phyloP scores from a whole-genome alignment of 345 rosid genomes.

The Cardamine resedifolia region DNA sequence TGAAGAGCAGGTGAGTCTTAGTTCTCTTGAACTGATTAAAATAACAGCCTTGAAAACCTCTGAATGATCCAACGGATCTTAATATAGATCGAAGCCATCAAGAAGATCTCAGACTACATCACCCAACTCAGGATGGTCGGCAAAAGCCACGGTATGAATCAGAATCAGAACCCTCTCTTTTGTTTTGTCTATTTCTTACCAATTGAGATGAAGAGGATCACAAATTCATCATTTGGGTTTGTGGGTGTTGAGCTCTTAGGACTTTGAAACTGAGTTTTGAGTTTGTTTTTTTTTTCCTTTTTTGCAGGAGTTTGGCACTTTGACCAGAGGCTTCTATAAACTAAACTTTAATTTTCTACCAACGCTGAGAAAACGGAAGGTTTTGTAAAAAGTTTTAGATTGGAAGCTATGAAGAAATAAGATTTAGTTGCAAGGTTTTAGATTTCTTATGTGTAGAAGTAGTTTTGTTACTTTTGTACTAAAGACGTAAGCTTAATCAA shows the following conservation, averaged over 20 bases:
- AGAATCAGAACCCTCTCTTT: not conserved
- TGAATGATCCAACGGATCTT: not conserved
- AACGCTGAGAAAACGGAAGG: not conserved
- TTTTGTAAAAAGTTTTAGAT: constrained; percentile 19
- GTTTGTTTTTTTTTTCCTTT: not conserved
- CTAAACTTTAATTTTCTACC: not conserved
- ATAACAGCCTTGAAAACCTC: not conserved
- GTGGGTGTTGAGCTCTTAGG: not conserved
- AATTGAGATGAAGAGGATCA: not conserved
- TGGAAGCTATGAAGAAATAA: constrained; percentile 21
- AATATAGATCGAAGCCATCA: constrained; percentile 70
- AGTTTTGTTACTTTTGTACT: not conserved
- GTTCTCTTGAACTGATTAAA: not conserved
- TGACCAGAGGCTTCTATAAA: constrained; percentile 58
- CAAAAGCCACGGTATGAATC: constrained; percentile 76
- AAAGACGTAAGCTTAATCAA: not conserved
- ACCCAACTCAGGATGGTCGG: constrained; percentile 87
- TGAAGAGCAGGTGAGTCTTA: constrained; percentile 56
- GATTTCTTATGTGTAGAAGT: not conserved
- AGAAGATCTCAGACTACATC: constrained; percentile 82
- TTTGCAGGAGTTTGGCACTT: constrained; percentile 91
- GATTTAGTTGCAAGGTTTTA: not conserved
- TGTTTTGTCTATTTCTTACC: not conserved
- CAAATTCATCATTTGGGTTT: not conserved
- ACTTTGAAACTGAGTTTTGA: not conserved